A percentile compares a stretch with the other conserved stretches of the same genome.
These are phyloP conservation scores for Solanum chiquidenum DNA, from an alignment of 257 asterid species.

Conservation along the genomic window DNA sequence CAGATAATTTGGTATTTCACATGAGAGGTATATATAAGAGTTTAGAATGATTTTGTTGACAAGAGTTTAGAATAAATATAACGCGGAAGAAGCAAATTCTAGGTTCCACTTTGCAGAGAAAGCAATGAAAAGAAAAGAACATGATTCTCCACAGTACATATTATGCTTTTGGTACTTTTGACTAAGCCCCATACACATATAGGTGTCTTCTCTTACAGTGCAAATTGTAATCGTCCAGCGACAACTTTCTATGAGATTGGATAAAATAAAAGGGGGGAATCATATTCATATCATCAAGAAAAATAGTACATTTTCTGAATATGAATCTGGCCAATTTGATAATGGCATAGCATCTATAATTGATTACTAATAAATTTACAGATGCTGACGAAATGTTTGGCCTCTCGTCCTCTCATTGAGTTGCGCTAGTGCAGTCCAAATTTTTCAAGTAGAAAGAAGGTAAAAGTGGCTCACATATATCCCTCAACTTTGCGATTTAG, in stretches of 20 bases:
- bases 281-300: not conserved
- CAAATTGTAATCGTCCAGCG: not conserved
- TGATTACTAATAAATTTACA: not conserved
- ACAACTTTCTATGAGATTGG: not conserved
- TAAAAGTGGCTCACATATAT: not conserved
- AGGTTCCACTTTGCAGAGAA: constrained; percentile 41
- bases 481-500: not conserved
- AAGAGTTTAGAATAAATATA: not conserved
- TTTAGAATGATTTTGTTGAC: not conserved
- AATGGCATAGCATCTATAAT: not conserved
- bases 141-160: constrained; percentile 27
- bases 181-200: not conserved
- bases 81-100: constrained; percentile 15
- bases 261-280: not conserved
- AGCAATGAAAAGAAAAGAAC: constrained; percentile 30
- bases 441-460: not conserved
- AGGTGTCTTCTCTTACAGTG: not conserved
- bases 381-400: not conserved
- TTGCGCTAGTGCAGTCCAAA: not conserved
- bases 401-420: not conserved
- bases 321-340: not conserved
- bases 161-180: not conserved
- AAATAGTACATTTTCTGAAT: not conserved
- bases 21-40: constrained; percentile 9
- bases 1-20: not conserved